Conservation (phyloP, 768 basidiomycete genomes). For the Sporobolomyces pararoseus region DNA sequence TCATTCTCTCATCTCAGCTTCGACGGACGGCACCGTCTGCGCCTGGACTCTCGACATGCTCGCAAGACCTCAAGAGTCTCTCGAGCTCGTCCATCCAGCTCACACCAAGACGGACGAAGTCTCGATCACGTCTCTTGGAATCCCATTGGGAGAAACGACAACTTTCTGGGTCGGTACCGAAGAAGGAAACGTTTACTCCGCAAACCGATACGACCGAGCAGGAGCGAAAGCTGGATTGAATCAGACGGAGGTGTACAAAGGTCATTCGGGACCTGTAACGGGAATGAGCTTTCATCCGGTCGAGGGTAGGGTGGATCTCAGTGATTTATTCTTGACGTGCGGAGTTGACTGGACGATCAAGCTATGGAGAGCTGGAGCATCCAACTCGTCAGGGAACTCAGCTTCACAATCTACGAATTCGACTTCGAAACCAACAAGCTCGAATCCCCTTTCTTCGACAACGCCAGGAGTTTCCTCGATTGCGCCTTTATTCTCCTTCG, state of each 20-base stretch:
- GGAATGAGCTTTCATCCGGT: constrained; percentile 92
- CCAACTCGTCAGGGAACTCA: background rate
- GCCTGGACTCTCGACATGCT: constrained; percentile 99
- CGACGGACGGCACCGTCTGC: constrained; percentile 94
- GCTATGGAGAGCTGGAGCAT: constrained; percentile 62
- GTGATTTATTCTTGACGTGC: constrained; percentile 85
- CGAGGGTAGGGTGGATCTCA: constrained; percentile 86
- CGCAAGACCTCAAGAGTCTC: constrained; percentile 96
- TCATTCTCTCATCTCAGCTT: constrained; percentile 92
- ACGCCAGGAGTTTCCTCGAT: constrained; percentile 48
- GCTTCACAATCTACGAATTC: background rate
- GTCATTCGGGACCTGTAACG: constrained; percentile 89
- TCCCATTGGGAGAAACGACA: constrained; percentile 92
- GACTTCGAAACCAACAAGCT: background rate
- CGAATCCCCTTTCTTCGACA: background rate
- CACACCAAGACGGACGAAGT: constrained; percentile 98
- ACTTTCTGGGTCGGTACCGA: constrained; percentile 98
- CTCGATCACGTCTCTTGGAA: constrained; percentile 85
- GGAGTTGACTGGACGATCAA: constrained; percentile 99
- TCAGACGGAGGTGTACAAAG: constrained; percentile 85
- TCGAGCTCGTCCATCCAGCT: constrained; percentile 79
- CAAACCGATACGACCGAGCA: constrained; percentile 92
- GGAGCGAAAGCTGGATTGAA: constrained; percentile 94
- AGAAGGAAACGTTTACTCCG: constrained; percentile 94
- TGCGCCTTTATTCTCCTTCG: constrained; percentile 84